phyloP scores from a whole-genome alignment of 2,329 filamentous ascomycete genomes.

The Talaromyces marneffei region DNA sequence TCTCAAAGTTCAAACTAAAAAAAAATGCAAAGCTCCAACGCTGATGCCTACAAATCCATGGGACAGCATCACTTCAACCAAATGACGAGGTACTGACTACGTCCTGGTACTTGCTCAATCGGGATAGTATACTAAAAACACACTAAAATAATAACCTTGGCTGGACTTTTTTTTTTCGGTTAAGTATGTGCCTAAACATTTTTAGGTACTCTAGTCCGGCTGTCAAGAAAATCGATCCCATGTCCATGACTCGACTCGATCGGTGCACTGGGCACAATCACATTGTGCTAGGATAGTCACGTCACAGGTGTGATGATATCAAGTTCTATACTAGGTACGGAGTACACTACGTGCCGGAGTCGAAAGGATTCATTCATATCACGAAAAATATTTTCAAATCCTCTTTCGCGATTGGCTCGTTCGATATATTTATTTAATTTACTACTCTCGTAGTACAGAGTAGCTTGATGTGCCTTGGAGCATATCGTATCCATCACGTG shows the following conservation, averaged over 20 bases:
- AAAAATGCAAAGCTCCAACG: background rate
- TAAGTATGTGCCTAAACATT: background rate
- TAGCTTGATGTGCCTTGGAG: background rate
- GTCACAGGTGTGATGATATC: background rate
- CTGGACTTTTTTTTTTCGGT: background rate
- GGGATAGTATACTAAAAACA: background rate
- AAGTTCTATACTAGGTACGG: background rate
- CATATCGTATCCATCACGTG: slow-evolving; percentile 4
- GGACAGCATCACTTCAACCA: background rate
- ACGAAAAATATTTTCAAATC: too few relatives aligned
- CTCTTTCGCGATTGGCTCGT: background rate
- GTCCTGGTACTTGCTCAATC: slow-evolving; percentile 4
- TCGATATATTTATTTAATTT: background rate
- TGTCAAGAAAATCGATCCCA: background rate
- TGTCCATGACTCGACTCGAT: background rate
- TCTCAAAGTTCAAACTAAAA: background rate
- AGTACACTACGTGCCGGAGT: too few relatives aligned
- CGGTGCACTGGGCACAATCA: slow-evolving; percentile 1
- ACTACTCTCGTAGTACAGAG: too few relatives aligned
- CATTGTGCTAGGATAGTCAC: slow-evolving; percentile 3
- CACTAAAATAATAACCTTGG: background rate
- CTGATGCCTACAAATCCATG: background rate
- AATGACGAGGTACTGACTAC: background rate
- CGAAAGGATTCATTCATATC: background rate
- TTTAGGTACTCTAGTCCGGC: background rate